Base-by-base conservation (phyloP, 1,284 basidiomycete genomes). In the Malassezia nana region DNA sequence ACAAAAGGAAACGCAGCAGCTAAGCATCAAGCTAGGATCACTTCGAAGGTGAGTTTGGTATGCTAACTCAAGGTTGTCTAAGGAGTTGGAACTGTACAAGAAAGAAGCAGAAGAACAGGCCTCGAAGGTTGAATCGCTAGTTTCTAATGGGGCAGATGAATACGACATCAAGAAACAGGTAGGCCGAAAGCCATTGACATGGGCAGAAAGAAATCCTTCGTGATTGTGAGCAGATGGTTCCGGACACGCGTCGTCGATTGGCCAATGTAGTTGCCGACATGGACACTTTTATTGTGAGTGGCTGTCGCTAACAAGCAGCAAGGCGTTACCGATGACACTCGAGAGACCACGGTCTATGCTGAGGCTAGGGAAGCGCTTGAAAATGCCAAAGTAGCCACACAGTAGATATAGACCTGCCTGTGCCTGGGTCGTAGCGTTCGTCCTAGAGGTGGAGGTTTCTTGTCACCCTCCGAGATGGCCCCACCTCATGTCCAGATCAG, bases 401-500 rank as follows among this genome's bases (percentile, higher is more conserved):
- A 25, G 24, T 28, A 42, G 26, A 20, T 30, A 18, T 18, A 39
- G 9, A 7, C 10, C 18, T 10, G 35, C 35, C 35, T 7, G 16
- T 39, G 35, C 10, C 10, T 7, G 16, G 12, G 16, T 24, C 12
- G 24, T 22, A 20, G 40, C 18, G 35, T 18, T 31, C 30, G 8
- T 15, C 30, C 8, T 2, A n/a, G 8, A 20, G 15, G 44, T 46
- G 51, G 51, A 47, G 51, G 51, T 50, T 13, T 12, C 29, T 22
- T 4, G 9, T 35, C 33, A 12, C 22, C 15, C 13, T 6, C 25
- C 30, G 31, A n/a, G 29, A 65, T 65, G 63, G 58, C 57, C 32
- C 58, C 62, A 0, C 59, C 64, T 13, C 53, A 53, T 22, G 62
- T 71, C 39, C 57, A 59, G 30, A 50, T 73, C 45, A 55, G 63